phyloP scores from a whole-genome alignment of 768 basidiomycete genomes.

The Rhizopogon sp. region DNA sequence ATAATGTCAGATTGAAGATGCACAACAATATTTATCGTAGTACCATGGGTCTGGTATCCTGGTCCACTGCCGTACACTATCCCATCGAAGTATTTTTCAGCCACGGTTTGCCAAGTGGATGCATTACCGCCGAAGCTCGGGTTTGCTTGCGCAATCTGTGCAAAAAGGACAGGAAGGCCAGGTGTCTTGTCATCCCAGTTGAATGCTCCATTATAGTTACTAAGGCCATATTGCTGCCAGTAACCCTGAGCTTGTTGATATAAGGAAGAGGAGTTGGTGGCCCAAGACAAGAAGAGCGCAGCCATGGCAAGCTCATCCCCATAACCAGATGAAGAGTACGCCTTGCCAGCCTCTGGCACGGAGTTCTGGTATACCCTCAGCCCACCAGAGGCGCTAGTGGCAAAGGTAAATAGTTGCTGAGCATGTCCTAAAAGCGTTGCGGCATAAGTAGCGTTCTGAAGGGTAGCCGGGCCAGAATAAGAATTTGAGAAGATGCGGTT shows the following conservation, averaged over 20 bases:
- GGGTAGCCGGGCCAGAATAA: slow-evolving; percentile 55
- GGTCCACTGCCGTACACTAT: slow-evolving; percentile 55
- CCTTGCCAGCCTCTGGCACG: slow-evolving; percentile 54
- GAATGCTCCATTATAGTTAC: slow-evolving; percentile 53
- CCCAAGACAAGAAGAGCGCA: slow-evolving; percentile 71
- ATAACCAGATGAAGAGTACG: slow-evolving; percentile 71
- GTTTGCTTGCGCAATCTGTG: slow-evolving; percentile 63
- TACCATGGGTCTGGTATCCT: slow-evolving; percentile 60
- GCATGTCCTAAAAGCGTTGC: slow-evolving; percentile 69
- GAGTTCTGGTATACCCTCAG: slow-evolving; percentile 63
- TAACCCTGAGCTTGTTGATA: slow-evolving; percentile 61
- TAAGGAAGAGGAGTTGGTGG: slow-evolving; percentile 53
- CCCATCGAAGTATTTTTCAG: slow-evolving; percentile 72
- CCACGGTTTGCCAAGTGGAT: slow-evolving; percentile 60
- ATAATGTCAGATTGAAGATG: not conserved
- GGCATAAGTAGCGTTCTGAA: slow-evolving; percentile 73
- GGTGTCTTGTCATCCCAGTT: slow-evolving; percentile 90
- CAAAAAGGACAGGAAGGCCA: slow-evolving; percentile 68
- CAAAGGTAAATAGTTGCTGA: slow-evolving; percentile 68
- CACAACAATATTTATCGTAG: not conserved
- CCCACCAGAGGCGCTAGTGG: slow-evolving; percentile 49
- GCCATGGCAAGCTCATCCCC: slow-evolving; percentile 73
- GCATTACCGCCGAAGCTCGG: slow-evolving; percentile 51
- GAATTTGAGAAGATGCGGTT: slow-evolving; percentile 49
- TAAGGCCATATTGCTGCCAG: slow-evolving; percentile 54